Conservation (phyloP, 2,329 filamentous ascomycete species). For the Penicillium sp. region DNA sequence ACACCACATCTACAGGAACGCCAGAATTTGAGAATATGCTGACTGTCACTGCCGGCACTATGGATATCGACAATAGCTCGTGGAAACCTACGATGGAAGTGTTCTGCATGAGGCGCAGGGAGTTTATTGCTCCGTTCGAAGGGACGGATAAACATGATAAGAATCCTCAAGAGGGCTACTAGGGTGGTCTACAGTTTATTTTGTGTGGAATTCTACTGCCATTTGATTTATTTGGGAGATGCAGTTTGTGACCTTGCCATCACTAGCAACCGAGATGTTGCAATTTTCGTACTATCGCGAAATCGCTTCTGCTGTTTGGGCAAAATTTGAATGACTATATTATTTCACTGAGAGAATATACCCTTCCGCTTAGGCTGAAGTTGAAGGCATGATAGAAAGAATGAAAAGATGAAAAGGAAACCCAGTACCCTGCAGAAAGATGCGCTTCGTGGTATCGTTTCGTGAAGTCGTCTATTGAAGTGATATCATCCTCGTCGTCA, state of each 20-base stretch:
- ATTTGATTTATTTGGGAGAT: no score
- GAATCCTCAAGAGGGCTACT: no score
- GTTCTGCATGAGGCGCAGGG: conserved; percentile 1
- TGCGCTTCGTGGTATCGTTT: neutral
- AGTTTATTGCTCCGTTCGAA: conserved; percentile 3
- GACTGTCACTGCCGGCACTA: conserved; percentile 17
- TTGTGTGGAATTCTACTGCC: no score
- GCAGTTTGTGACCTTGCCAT: no score
- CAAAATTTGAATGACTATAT: no score
- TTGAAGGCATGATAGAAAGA: no score
- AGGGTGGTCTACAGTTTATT: no score
- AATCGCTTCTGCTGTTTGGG: no score
- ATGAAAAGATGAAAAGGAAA: neutral
- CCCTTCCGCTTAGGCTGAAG: neutral
- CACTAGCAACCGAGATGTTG: no score
- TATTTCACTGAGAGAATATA: no score
- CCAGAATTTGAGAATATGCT: neutral
- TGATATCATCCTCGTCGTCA: neutral
- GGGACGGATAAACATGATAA: neutral
- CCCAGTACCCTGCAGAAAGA: neutral
- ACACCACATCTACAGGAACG: neutral
- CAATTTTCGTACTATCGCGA: no score
- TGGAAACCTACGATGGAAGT: conserved; percentile 6
- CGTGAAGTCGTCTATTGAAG: neutral
- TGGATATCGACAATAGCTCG: conserved; percentile 2